Evolutionary conservation across 2,329 filamentous ascomycete species (phyloP).

Genomic region (Aspergillus sp.): DNA sequence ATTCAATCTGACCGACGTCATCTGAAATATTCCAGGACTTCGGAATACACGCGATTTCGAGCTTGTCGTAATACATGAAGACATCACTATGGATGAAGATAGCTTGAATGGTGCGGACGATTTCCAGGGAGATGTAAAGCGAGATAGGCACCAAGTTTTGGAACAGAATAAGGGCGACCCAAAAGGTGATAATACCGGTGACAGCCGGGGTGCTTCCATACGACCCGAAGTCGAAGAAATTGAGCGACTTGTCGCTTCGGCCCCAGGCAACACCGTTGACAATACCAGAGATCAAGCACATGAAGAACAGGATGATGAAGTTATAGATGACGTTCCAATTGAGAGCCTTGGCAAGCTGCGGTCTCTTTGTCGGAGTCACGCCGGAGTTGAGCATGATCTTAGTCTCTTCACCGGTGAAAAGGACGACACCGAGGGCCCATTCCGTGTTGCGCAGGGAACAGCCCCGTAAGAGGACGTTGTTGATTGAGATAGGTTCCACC

Average conservation of each 20-base stretch:
- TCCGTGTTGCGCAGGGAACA: conserved; percentile 94
- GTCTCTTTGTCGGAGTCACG: conserved; percentile 88
- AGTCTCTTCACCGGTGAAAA: conserved; percentile 93
- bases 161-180: conserved; percentile 89
- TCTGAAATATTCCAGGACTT: conserved; percentile 99
- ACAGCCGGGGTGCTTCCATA: conserved; percentile 72
- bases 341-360: conserved; percentile 84
- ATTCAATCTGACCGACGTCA: conserved; percentile 96
- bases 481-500: conserved; percentile 90
- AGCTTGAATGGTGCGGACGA: conserved; percentile 87
- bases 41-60: conserved; percentile 92
- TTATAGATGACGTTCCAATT: conserved; percentile 99
- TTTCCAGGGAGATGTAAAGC: conserved; percentile 94
- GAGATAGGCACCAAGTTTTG: conserved; percentile 99
- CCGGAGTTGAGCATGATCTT: conserved; percentile 99
- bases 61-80: conserved; percentile 93
- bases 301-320: conserved; percentile 81
- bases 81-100: conserved; percentile 97
- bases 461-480: conserved; percentile 89
- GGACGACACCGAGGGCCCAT: conserved; percentile 87
- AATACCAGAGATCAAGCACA: conserved; percentile 84
- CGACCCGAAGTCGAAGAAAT: conserved; percentile 82
- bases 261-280: conserved; percentile 82
- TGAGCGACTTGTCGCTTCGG: conserved; percentile 68
- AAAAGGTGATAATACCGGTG: conserved; percentile 94